A percentile compares a stretch with the other conserved stretches of the same genome.
phyloP scores from a whole-genome alignment of 2,329 filamentous ascomycete genomes.

The Nemania sp. region DNA sequence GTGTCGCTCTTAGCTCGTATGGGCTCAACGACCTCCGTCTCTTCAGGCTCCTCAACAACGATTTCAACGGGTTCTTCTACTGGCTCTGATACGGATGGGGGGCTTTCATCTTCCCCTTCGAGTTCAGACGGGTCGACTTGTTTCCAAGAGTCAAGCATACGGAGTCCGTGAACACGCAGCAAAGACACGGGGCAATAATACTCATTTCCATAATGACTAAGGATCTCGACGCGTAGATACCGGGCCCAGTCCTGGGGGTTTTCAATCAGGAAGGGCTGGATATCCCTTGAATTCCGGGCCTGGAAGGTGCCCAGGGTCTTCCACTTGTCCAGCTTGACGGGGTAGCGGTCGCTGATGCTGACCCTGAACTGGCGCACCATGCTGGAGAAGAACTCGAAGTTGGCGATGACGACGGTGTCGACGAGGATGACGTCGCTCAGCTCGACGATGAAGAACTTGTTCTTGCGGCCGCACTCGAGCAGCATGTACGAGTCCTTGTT shows the following conservation, averaged over 20 bases:
- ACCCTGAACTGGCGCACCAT: conserved; percentile 93
- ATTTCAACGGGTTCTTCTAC: conserved; percentile 48
- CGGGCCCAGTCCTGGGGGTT: conserved; percentile 96
- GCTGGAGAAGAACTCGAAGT: conserved; percentile 99
- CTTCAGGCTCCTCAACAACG: conserved; percentile 38
- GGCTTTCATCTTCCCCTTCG: conserved; percentile 66
- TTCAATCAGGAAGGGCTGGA: conserved; percentile 93
- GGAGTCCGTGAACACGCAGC: conserved; percentile 91
- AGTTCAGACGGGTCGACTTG: conserved; percentile 77
- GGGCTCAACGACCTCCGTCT: conserved; percentile 43
- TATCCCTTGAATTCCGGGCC: conserved; percentile 90
- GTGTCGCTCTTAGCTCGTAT: conserved; percentile 42
- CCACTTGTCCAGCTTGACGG: conserved; percentile 93
- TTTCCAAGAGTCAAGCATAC: conserved; percentile 94
- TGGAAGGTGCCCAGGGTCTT: conserved; percentile 88
- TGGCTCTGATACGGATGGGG: conserved; percentile 49
- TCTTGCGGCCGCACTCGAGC: conserved; percentile 84
- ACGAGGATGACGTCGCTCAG: conserved; percentile 88
- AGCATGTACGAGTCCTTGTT: conserved; percentile 99
- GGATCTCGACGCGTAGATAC: conserved; percentile 90
- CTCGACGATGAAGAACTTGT: conserved; percentile 96
- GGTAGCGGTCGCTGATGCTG: conserved; percentile 94
- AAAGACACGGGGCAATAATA: conserved; percentile 96
- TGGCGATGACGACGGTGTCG: conserved; percentile 96
- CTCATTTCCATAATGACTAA: conserved; percentile 95